Conservation (phyloP, 768 basidiomycete genomes). For the Mycena indigotica region DNA sequence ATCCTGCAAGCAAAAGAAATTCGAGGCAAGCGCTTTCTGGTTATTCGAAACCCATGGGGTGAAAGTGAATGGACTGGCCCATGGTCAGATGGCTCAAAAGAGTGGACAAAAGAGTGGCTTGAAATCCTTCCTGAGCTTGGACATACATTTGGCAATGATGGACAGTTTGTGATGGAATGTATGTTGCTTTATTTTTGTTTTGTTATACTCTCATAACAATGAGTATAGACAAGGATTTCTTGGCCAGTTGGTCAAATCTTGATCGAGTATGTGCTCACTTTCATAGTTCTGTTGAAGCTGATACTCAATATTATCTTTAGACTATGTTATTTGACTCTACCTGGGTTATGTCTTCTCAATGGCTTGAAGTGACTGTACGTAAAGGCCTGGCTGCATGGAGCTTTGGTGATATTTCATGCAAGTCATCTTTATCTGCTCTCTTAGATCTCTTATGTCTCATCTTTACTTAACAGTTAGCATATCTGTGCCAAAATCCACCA, state of each 20-base stretch:
- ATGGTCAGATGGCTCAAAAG: slow-evolving; percentile 59
- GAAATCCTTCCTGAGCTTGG: slow-evolving; percentile 41
- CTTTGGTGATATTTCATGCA: slow-evolving; percentile 53
- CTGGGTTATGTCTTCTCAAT: slow-evolving; percentile 55
- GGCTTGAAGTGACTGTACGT: slow-evolving; percentile 45
- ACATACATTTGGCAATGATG: slow-evolving; percentile 54
- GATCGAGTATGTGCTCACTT: slow-evolving; percentile 32
- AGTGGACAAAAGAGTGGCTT: slow-evolving; percentile 58
- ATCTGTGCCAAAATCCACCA: slow-evolving; percentile 37
- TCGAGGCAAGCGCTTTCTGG: slow-evolving; percentile 52
- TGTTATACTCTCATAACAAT: not conserved
- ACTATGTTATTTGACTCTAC: slow-evolving; percentile 51
- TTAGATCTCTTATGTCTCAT: not conserved
- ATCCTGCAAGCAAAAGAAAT: slow-evolving; percentile 51
- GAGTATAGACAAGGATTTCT: slow-evolving; percentile 48
- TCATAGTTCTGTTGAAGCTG: not conserved
- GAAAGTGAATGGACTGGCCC: slow-evolving; percentile 51
- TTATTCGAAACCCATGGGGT: slow-evolving; percentile 59
- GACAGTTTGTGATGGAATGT: slow-evolving; percentile 62
- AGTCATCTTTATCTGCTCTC: no score
- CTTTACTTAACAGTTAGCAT: slow-evolving; percentile 42
- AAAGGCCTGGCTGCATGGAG: slow-evolving; percentile 40
- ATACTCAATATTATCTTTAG: not conserved
- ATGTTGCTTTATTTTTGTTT: slow-evolving; percentile 12
- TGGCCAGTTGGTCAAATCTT: slow-evolving; percentile 48